These are phyloP conservation scores for Lecanicillium sp. DNA, from an alignment of 2,329 filamentous ascomycete genomes.

Conservation along the genomic window DNA sequence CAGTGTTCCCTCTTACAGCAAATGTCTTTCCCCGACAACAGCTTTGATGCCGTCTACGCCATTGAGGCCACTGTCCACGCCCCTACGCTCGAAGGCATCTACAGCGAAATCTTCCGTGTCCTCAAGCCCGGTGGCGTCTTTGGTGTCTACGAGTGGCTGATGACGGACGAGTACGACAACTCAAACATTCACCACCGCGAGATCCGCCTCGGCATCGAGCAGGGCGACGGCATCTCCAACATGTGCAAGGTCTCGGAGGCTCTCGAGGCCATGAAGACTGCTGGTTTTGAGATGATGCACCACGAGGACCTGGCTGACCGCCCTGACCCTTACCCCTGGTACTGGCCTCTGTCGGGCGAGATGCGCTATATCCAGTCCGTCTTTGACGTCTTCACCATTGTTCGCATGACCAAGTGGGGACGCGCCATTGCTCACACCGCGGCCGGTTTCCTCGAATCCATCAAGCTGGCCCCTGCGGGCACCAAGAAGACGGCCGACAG, in stretches of 20 bases:
- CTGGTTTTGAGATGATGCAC: constrained; percentile 68
- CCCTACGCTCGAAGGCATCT: constrained; percentile 77
- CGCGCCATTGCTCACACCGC: constrained; percentile 64
- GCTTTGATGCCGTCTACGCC: constrained; percentile 86
- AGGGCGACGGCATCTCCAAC: constrained; percentile 88
- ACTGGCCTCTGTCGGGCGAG: constrained; percentile 77
- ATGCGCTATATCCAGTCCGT: constrained; percentile 68
- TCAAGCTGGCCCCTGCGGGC: constrained; percentile 65
- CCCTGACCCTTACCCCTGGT: constrained; percentile 64
- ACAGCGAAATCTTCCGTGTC: constrained; percentile 83
- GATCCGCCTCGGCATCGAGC: constrained; percentile 85
- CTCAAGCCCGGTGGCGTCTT: constrained; percentile 92
- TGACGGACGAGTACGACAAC: constrained; percentile 92
- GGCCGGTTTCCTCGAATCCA: constrained; percentile 61
- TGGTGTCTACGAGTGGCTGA: constrained; percentile 94
- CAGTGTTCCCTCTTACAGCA: constrained; percentile 41
- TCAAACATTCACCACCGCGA: constrained; percentile 72
- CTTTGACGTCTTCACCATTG: constrained; percentile 67
- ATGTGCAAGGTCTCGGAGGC: constrained; percentile 82
- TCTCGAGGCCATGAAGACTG: constrained; percentile 69
- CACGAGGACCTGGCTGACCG: constrained; percentile 49
- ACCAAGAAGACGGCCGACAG: constrained; percentile 85
- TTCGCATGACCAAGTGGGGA: constrained; percentile 77
- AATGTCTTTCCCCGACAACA: constrained; percentile 84
- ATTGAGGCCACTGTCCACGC: constrained; percentile 94